These are phyloP conservation scores for Suillus clintonianus DNA, from an alignment of 768 basidiomycete species.

Conservation along the genomic window DNA sequence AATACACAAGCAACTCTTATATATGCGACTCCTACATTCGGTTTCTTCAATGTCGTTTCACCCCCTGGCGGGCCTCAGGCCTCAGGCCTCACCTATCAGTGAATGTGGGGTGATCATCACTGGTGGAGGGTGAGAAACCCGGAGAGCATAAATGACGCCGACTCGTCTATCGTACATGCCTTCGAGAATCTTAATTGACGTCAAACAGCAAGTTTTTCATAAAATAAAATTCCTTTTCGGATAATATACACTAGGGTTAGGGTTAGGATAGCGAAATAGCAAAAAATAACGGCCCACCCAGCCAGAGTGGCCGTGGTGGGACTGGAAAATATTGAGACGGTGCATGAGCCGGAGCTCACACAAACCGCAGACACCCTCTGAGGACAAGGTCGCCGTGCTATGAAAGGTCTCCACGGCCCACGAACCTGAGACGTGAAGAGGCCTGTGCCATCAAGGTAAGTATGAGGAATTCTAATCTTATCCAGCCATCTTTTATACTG, in stretches of 20 bases:
- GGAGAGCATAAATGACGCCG: too few species aligned
- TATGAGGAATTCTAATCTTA: conserved; percentile 34
- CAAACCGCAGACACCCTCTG: conserved; percentile 47
- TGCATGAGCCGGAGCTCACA: conserved; percentile 72
- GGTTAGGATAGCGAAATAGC: conserved; percentile 12
- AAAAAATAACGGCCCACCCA: conserved; percentile 44
- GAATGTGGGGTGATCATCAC: too few species aligned
- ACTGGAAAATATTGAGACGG: conserved; percentile 81
- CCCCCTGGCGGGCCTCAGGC: not conserved
- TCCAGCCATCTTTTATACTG: conserved; percentile 14
- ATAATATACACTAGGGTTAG: conserved; percentile 26
- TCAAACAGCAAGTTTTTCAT: too few species aligned
- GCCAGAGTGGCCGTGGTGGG: conserved; percentile 60
- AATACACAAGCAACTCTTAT: not conserved
- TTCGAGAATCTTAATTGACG: too few species aligned
- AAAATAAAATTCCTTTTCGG: too few species aligned
- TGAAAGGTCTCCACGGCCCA: conserved; percentile 55
- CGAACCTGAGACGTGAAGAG: conserved; percentile 56
- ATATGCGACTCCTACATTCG: not conserved
- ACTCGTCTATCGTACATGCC: too few species aligned
- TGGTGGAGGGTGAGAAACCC: not conserved
- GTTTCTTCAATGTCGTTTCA: not conserved
- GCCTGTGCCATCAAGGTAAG: conserved; percentile 67
- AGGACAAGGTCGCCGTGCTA: conserved; percentile 60
- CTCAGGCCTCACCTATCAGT: too few species aligned